Conservation (phyloP, 306 rosid species). For the Rubus parviflorus region DNA sequence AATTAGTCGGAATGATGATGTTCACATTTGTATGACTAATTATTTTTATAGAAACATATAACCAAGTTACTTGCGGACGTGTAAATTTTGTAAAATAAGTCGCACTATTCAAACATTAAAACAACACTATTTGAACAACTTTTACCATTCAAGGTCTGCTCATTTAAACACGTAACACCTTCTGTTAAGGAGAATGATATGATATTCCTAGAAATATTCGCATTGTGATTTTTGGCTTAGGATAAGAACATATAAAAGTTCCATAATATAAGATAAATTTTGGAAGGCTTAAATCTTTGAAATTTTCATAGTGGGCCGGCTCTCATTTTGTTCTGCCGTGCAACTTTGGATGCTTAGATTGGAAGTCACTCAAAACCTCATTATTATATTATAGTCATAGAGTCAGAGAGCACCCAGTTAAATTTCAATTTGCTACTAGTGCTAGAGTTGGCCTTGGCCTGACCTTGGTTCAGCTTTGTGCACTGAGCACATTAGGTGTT, state of each 20-base stretch:
- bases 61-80: too few relatives aligned
- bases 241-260: background rate
- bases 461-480: background rate
- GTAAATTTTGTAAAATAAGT: too few relatives aligned
- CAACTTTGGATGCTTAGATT: conserved; percentile 37
- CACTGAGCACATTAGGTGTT: background rate
- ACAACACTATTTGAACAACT: too few relatives aligned
- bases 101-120: too few relatives aligned
- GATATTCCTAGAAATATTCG: background rate
- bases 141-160: too few relatives aligned
- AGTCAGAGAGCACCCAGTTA: background rate
- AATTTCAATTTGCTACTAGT: background rate
- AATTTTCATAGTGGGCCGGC: conserved; percentile 36
- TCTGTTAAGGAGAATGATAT: too few relatives aligned
- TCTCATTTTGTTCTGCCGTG: conserved; percentile 4
- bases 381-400: background rate
- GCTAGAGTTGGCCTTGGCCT: background rate
- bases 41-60: too few relatives aligned
- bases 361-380: conserved; percentile 38
- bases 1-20: too few relatives aligned
- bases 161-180: too few relatives aligned
- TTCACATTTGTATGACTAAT: too few relatives aligned
- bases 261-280: conserved; percentile 7
- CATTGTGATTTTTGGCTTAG: background rate
- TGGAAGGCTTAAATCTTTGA: background rate